phyloP scores from a whole-genome alignment of 2,329 filamentous ascomycete genomes.

The Cordyceps militaris region DNA sequence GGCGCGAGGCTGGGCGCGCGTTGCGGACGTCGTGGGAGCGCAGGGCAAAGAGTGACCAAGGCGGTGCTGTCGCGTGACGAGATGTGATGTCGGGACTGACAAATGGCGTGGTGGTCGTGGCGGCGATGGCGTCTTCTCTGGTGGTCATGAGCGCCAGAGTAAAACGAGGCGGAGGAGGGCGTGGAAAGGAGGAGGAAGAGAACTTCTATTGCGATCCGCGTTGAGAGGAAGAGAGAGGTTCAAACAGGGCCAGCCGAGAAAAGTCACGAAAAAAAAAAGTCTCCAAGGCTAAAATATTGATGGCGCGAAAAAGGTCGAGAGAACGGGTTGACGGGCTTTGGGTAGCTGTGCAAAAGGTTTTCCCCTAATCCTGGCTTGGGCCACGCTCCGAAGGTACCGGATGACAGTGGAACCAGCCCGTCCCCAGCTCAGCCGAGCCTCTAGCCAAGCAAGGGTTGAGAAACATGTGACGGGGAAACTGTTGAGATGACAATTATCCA shows the following conservation, averaged over 20 bases:
- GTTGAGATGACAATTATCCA: neutral
- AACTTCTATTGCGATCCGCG: neutral
- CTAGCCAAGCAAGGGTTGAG: neutral
- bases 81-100: neutral
- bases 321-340: neutral
- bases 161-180: neutral
- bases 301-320: neutral
- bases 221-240: neutral
- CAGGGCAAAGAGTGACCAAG: constrained; percentile 2
- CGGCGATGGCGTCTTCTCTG: neutral
- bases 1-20: neutral
- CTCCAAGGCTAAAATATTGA: neutral
- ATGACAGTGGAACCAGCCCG: neutral
- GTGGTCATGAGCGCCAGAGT: constrained; percentile 4
- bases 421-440: neutral
- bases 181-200: neutral
- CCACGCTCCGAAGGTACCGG: neutral
- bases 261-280: neutral
- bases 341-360: neutral
- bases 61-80: constrained; percentile 8
- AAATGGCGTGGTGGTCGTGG: neutral
- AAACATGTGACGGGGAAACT: neutral
- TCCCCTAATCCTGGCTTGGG: constrained; percentile 1
- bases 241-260: neutral
- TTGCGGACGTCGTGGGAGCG: constrained; percentile 2